Evolutionary conservation across 2,329 filamentous ascomycete species (phyloP).

Genomic region (Rachicladosporium sp.): DNA sequence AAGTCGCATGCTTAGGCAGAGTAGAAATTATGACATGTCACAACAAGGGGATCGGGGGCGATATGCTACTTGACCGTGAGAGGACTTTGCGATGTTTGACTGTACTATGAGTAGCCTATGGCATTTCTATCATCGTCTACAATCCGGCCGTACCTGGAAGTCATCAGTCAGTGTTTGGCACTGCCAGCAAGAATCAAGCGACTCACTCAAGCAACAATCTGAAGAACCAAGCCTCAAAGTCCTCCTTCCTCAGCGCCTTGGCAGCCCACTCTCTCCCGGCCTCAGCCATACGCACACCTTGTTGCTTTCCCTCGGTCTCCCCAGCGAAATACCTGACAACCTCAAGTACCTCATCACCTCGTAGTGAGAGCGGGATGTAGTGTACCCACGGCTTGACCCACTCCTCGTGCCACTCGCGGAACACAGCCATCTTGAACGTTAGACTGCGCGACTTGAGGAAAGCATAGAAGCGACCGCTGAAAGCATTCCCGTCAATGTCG

Average conservation of each 20-base stretch:
- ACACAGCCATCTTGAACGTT: slow-evolving; percentile 85
- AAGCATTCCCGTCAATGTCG: slow-evolving; percentile 94
- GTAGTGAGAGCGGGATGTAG: slow-evolving; percentile 72
- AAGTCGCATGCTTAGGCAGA: too few relatives aligned
- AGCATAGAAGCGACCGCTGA: slow-evolving; percentile 89
- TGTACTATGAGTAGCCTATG: slow-evolving; percentile 26
- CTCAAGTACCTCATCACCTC: slow-evolving; percentile 80
- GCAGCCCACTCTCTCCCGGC: slow-evolving; percentile 43
- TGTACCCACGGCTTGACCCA: slow-evolving; percentile 91
- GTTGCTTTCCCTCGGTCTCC: slow-evolving; percentile 37
- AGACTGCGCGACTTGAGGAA: slow-evolving; percentile 73
- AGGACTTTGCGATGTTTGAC: too few relatives aligned
- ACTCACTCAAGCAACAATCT: slow-evolving; percentile 48
- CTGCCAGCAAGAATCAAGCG: not conserved
- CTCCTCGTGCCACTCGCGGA: slow-evolving; percentile 90
- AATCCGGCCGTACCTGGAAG: slow-evolving; percentile 31
- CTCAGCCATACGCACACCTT: slow-evolving; percentile 41
- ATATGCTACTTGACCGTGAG: too few relatives aligned
- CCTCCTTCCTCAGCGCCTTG: slow-evolving; percentile 43
- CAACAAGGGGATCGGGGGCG: too few relatives aligned
- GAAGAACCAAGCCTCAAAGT: slow-evolving; percentile 50
- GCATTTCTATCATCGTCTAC: slow-evolving; percentile 33
- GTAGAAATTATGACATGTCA: too few relatives aligned
- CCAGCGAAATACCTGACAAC: slow-evolving; percentile 63
- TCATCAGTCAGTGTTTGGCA: slow-evolving; percentile 3